A percentile compares a stretch with the other conserved stretches of the same genome.
Conservation (phyloP, 2,329 filamentous ascomycete species). For the Leptographium wingfieldii region DNA sequence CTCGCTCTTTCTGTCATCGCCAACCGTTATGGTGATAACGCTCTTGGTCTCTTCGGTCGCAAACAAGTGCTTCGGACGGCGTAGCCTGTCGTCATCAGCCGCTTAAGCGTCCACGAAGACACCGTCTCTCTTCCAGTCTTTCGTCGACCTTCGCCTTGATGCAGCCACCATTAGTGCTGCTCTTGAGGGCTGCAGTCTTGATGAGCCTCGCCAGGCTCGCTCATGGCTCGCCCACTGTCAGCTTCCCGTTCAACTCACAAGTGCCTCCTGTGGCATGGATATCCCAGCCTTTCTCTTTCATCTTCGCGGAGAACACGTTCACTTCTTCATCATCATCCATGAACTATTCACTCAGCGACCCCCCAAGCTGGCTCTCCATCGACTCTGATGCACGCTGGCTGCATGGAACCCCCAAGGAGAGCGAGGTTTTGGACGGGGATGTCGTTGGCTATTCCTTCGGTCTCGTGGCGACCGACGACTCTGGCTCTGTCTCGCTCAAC, state of each 20-base stretch:
- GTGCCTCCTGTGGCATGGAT: constrained; percentile 67
- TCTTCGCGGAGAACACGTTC: constrained; percentile 65
- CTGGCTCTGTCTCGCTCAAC: constrained; percentile 49
- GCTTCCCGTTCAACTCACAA: constrained; percentile 74
- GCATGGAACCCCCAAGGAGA: constrained; percentile 53
- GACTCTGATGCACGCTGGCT: constrained; percentile 52
- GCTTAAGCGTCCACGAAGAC: background rate
- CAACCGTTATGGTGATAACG: background rate
- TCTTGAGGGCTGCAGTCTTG: constrained; percentile 3
- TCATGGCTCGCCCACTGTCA: constrained; percentile 27
- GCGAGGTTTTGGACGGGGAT: constrained; percentile 29
- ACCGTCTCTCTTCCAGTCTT: background rate
- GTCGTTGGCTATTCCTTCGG: constrained; percentile 49
- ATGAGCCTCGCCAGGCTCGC: constrained; percentile 8
- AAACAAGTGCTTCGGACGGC: background rate
- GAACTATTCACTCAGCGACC: constrained; percentile 51
- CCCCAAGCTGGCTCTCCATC: constrained; percentile 64
- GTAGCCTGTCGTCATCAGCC: background rate
- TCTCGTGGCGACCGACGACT: constrained; percentile 56
- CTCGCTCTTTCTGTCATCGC: background rate
- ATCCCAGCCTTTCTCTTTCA: constrained; percentile 53
- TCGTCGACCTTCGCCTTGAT: background rate
- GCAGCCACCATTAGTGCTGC: background rate
- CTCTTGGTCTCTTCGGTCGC: background rate
- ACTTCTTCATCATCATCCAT: constrained; percentile 37